Base-by-base conservation (phyloP, 2,329 filamentous ascomycete genomes). In the Colletotrichum siamense region DNA sequence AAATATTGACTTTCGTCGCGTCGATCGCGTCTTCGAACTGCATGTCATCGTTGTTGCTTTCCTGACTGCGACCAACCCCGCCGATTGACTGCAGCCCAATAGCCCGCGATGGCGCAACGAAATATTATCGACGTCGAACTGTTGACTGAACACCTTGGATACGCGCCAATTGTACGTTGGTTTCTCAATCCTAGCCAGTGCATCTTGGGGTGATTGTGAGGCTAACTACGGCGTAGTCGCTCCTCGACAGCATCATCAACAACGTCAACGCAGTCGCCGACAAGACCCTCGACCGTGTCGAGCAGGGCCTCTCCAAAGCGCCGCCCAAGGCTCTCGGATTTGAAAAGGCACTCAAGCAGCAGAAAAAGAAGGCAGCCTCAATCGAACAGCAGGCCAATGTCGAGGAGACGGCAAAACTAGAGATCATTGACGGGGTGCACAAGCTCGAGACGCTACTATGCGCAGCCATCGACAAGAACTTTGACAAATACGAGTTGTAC, bases 221-320 rank as follows among this genome's bases (percentile, higher is more conserved):
- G 79, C 68, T 61, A 59, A 34, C 73, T 61, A 44, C 52, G 15
- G 22, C 59, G 30, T 81, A 98, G 96, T 95, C 95, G 77, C 92
- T 99, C 57, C 94, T 99, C 82, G 97, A 99, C 91, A 96, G 99
- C 86, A 96, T 99, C 81, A 98, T 99, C 88, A 98, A 99, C 88
- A 95, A 94, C 71, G 93, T 98, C 85, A 99, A 99, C 88, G 95
- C 96, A 82, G 92, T 98, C 81, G 94, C 97, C 81, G 97, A 98
- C 86, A 94, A 94, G 84, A 96, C 95, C 70, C 93, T 98, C 81
- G 95, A 95, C 81, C 95, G 94, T 77, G 93, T 99, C 79, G 97
- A 99, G 85, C 92, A 92, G 71, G 95, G 95, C 2, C 92, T 99
- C 24, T 89, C 95, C 65, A 90, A 91, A 67, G 93, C 94, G 4